Evolutionary conservation across 768 basidiomycete species (phyloP), one percentile per base, ranked within the genome.

Genomic region (Astraeus odoratus): DNA sequence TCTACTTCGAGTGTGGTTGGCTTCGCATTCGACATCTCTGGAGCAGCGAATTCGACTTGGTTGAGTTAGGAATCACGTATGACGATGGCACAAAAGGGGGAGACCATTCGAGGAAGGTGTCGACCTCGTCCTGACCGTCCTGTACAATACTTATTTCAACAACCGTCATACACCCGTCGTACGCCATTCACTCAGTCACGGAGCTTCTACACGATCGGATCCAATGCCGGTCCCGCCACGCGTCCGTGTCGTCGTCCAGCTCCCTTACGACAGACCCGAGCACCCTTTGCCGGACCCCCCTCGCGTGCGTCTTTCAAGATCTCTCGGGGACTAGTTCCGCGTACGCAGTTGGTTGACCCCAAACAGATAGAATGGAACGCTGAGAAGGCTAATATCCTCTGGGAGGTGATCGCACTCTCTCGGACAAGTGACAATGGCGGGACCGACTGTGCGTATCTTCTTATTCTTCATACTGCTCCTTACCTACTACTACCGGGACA

Each of bases 401-500:
- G 89, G 89, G 86, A 88, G 62, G 84, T 86, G 35, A 89, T 92
- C 50, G 82, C 87, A 43, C 75, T 78, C 54, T 86, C 86, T 26
- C 75, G 86, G 44, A 75, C 80, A 5, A 77, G 75, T 23, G 85
- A 88, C 50, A 81, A 79, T 43, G 76, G 78, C 15, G 84, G 78
- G 31, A 79, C 86, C 29, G 88, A 92, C 63, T 92, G 89, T 89
- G 57, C 67, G 83, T 29, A 34, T 42, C 39, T 40, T 31, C 39
- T 25, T 44, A 29, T 34, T 38, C 35, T 19, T 8, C 18, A 6
- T 18, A 22, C 12, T 27, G 10, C 24, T 3, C 6, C 16, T n/a
- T n/a, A 13, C 31, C 5, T 25, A 20, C 40, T 20, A 29, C 48
- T 25, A 19, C 42, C 20, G 27, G 31, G 34, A 34, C 31, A 34